These are phyloP conservation scores for Trichoderma koningii DNA, from an alignment of 2,329 filamentous ascomycete species.

Conservation along the genomic window DNA sequence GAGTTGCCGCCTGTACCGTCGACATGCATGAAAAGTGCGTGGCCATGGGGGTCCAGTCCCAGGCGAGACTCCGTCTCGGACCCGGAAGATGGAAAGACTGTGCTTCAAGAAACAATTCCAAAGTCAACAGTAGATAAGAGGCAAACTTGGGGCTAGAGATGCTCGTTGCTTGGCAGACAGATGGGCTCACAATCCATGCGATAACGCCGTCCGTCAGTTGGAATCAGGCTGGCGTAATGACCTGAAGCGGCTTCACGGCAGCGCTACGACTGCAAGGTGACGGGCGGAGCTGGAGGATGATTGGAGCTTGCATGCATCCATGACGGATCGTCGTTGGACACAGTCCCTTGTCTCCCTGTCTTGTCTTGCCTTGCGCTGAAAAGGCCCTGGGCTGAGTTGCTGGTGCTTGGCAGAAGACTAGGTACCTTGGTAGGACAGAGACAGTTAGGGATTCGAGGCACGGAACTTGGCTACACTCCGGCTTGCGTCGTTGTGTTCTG, in stretches of 20 bases:
- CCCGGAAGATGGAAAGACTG: neutral
- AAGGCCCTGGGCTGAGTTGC: too few species aligned
- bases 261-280: conserved; percentile 12
- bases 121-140: neutral
- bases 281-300: neutral
- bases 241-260: conserved; percentile 17
- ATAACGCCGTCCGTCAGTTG: conserved; percentile 18
- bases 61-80: neutral
- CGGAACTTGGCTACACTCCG: too few species aligned
- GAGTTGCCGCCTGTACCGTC: neutral
- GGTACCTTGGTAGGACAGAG: too few species aligned
- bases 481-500: too few species aligned
- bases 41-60: too few species aligned
- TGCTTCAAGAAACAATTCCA: too few species aligned
- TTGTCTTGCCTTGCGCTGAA: neutral
- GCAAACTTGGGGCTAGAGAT: neutral
- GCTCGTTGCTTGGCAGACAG: neutral
- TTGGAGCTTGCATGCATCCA: neutral
- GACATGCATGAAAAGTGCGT: neutral
- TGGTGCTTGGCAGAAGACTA: too few species aligned
- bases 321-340: conserved; percentile 4
- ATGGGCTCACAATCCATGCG: neutral
- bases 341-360: neutral
- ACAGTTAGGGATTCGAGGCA: too few species aligned
- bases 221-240: neutral